Percentiles rank a stretch among this genome's conserved stretches.
Evolutionary conservation across 208 protist species (phyloP).

Genomic region (Leishmania major): DNA sequence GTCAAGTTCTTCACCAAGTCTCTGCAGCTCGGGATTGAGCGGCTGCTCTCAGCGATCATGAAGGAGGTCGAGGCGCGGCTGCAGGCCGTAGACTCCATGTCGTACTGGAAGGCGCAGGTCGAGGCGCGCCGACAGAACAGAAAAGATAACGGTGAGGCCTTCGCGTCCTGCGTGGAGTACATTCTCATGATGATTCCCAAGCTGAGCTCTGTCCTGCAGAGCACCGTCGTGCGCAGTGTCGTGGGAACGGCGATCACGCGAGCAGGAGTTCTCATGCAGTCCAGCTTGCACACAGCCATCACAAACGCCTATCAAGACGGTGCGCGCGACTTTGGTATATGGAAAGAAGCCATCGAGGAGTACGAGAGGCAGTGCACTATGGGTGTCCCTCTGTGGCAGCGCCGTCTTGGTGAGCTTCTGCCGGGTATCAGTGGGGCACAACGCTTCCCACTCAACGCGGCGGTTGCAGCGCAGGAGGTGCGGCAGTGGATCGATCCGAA

Average conservation of each 20-base stretch:
- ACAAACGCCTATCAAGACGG: slow-evolving; percentile 43
- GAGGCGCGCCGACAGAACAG: slow-evolving; percentile 37
- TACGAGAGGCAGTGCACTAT: slow-evolving; percentile 54
- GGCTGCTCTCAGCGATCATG: slow-evolving; percentile 62
- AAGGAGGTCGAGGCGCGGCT: slow-evolving; percentile 66
- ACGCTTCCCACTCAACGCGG: slow-evolving; percentile 71
- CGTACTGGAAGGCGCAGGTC: slow-evolving; percentile 72
- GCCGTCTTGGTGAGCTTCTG: slow-evolving; percentile 49
- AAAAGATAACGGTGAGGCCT: slow-evolving; percentile 32
- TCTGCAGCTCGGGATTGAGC: slow-evolving; percentile 79
- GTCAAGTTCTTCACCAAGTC: slow-evolving; percentile 73
- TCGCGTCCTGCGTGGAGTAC: slow-evolving; percentile 76
- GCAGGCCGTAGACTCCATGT: slow-evolving; percentile 44
- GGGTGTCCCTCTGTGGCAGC: slow-evolving; percentile 70
- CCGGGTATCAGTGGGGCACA: slow-evolving; percentile 54
- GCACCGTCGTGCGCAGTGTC: slow-evolving; percentile 75
- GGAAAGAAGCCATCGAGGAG: slow-evolving; percentile 62
- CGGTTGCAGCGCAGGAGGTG: slow-evolving; percentile 56
- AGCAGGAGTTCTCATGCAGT: slow-evolving; percentile 62
- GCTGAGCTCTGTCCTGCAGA: slow-evolving; percentile 64
- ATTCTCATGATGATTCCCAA: slow-evolving; percentile 66
- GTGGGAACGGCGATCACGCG: slow-evolving; percentile 74
- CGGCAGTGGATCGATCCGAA: slow-evolving; percentile 49
- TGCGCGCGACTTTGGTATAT: slow-evolving; percentile 58
- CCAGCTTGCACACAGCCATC: slow-evolving; percentile 63